phyloP scores from a whole-genome alignment of 2,329 filamentous ascomycete species.

The Talaromyces islandicus region DNA sequence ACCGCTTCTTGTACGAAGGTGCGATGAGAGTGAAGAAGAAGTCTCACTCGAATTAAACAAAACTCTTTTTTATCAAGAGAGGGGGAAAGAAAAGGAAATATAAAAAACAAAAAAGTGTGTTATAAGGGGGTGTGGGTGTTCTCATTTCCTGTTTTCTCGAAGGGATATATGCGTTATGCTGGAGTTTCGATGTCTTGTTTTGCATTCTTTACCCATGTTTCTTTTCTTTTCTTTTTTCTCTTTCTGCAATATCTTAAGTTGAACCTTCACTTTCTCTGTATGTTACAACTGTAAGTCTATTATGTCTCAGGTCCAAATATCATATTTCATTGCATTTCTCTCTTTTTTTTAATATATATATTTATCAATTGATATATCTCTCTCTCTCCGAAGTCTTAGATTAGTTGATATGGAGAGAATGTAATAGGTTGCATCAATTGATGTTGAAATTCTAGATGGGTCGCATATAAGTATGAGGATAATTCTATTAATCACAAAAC shows the following conservation, averaged over 20 bases:
- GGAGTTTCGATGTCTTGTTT: neutral
- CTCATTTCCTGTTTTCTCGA: neutral
- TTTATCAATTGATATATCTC: too few species aligned
- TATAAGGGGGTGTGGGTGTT: neutral
- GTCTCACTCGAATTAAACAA: conserved; percentile 49
- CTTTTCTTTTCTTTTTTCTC: neutral
- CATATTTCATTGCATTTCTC: neutral
- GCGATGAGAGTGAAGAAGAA: conserved; percentile 74
- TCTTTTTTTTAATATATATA: neutral
- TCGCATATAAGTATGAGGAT: neutral
- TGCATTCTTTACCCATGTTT: neutral
- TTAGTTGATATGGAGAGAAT: neutral
- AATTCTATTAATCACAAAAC: neutral
- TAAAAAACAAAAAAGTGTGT: neutral
- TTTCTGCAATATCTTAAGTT: neutral
- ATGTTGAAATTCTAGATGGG: neutral
- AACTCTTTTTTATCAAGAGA: too few species aligned
- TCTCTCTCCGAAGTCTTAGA: neutral
- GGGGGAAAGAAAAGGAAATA: too few species aligned
- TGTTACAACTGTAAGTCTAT: neutral
- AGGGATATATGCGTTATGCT: neutral
- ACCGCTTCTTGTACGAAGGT: conserved; percentile 88
- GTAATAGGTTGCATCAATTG: neutral
- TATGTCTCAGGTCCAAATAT: neutral
- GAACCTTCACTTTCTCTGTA: neutral